Percentiles rank a stretch among this genome's conserved stretches.
phyloP scores from a whole-genome alignment of 345 rosid species.

The Eucalyptus sp. region DNA sequence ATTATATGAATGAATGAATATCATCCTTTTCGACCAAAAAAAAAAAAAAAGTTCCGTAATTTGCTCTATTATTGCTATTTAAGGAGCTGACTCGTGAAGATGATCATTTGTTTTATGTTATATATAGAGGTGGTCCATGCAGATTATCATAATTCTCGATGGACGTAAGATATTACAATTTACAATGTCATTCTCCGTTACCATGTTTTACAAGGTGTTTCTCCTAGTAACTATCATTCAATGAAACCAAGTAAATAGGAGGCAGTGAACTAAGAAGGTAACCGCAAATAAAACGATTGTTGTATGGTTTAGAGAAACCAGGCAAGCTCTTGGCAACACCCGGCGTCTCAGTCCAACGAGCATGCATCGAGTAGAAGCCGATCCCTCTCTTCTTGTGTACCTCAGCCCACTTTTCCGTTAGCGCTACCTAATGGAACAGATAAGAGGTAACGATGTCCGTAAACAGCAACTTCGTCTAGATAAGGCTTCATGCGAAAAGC shows the following conservation, averaged over 20 bases:
- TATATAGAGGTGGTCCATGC: not conserved
- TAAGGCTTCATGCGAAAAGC: not conserved
- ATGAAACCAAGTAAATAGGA: not conserved
- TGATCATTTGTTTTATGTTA: not conserved
- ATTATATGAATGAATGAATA: too few relatives aligned
- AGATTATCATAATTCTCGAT: not conserved
- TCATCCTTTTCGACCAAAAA: too few relatives aligned
- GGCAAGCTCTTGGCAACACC: constrained; percentile 72
- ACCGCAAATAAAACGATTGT: not conserved
- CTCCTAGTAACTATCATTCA: not conserved
- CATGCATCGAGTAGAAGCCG: constrained; percentile 83
- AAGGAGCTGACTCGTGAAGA: not conserved
- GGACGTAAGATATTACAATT: not conserved
- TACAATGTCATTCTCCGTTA: not conserved
- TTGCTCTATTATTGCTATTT: not conserved
- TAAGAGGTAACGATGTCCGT: not conserved
- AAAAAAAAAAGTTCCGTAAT: not conserved
- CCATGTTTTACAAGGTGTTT: not conserved
- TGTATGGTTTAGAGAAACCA: constrained; percentile 39
- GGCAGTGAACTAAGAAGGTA: not conserved
- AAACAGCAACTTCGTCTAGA: not conserved
- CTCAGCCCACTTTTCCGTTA: constrained; percentile 68
- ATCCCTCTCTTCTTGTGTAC: constrained; percentile 56
- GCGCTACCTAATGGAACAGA: constrained; percentile 39
- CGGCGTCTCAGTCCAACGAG: constrained; percentile 89